Base-by-base conservation (phyloP, 192 early-diverging fungal species). In the Ambispora gerdemannii region DNA sequence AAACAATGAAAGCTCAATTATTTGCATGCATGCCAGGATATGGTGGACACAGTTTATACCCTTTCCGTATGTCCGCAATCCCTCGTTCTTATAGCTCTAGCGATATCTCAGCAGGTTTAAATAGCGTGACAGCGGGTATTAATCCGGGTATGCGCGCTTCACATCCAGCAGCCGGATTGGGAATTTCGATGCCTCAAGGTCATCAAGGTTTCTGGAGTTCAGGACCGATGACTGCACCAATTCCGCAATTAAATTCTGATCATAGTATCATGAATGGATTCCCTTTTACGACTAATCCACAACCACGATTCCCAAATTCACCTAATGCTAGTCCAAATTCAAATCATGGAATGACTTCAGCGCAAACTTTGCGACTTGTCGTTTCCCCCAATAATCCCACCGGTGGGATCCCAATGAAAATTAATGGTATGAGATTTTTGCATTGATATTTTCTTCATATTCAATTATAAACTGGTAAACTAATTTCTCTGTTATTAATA, bases 1-100 rank as follows among this genome's bases (percentile, higher is more conserved):
- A 80, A 65, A 59, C 71, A 19, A 73, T 67, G 67, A 73, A 75
- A 20, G 50, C 75, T 64, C 73, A 80, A 73, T 74, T 80, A 24
- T 34, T 66, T 49, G 22, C 50, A 32, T 66, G 73, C 28, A 60
- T 74, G 38, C 73, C 55, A 15, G 51, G 50, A 31, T 67, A 65
- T 66, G 73, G 73, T 30, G n/a, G n/a, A n/a, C 58, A 33, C 47
- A 49, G 43, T 30, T 55, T 68, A 31, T 72, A 55, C 19, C 71
- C 71, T 51, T 68, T 59, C 62, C 71, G 71, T 32, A 67, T 68
- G 64, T 65, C 66, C 0, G 68, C 76, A 2, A 71, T 76, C 4
- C 77, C 75, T 30, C 67, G 75, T 20, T 47, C 73, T 56, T 76
- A 74, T 65, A 74, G 74, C 17, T 63, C 73, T 51, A 74, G 50